Evolutionary conservation across 768 basidiomycete species (phyloP).

Genomic region (Lyophyllum semitale): DNA sequence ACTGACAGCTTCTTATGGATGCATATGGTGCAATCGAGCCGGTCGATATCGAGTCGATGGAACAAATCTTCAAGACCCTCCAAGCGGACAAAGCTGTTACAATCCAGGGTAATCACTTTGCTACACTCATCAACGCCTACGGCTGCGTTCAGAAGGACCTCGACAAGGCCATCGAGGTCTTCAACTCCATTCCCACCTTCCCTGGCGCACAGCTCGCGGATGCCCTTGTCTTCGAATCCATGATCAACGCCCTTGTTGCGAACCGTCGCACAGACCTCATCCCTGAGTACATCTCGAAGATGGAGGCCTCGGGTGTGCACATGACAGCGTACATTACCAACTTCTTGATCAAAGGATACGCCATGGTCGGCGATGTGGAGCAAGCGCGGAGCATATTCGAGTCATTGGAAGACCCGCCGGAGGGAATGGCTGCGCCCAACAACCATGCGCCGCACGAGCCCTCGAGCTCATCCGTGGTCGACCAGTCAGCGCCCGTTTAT

Average conservation of each 20-base stretch:
- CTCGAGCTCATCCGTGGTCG: conserved; percentile 29
- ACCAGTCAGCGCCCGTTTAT: conserved; percentile 65
- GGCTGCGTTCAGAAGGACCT: conserved; percentile 81
- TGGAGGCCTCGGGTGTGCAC: conserved; percentile 66
- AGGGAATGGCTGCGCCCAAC: conserved; percentile 83
- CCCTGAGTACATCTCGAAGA: conserved; percentile 61
- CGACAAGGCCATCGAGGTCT: conserved; percentile 72
- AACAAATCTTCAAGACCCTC: conserved; percentile 66
- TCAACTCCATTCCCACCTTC: conserved; percentile 68
- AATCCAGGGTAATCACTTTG: conserved; percentile 57
- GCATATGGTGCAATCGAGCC: conserved; percentile 87
- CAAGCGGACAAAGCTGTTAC: conserved; percentile 45
- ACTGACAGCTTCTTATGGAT: conserved; percentile 77
- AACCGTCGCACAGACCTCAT: conserved; percentile 80
- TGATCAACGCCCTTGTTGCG: conserved; percentile 84
- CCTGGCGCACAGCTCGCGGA: conserved; percentile 64
- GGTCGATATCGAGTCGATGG: conserved; percentile 71
- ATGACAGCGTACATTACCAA: conserved; percentile 97
- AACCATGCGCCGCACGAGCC: conserved; percentile 81
- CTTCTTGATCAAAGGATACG: conserved; percentile 71
- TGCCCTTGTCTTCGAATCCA: conserved; percentile 85
- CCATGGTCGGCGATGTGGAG: conserved; percentile 69
- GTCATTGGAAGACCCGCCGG: conserved; percentile 72
- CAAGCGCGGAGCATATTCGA: conserved; percentile 81
- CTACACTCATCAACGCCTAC: conserved; percentile 85